Conservation (phyloP, 1,284 basidiomycete species). For the Pseudozyma tsukubaensis region DNA sequence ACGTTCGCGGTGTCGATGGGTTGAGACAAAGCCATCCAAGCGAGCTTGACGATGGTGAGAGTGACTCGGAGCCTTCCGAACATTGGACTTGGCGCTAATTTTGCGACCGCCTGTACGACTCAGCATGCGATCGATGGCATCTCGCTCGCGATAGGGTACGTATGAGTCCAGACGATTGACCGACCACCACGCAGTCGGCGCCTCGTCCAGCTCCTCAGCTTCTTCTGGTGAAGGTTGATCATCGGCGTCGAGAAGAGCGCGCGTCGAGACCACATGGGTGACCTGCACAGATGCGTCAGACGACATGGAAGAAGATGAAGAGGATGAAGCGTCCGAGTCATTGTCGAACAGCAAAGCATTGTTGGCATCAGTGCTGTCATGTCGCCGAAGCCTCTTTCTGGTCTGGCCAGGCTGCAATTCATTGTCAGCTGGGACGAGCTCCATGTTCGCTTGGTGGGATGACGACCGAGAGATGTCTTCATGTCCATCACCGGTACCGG, state of each 20-base stretch:
- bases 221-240: slow-evolving; percentile 1
- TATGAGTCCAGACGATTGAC: slow-evolving; percentile 23
- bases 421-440: slow-evolving; percentile 12
- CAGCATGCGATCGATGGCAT: slow-evolving; percentile 64
- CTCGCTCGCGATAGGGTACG: slow-evolving; percentile 31
- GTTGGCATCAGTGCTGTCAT: slow-evolving; percentile 25
- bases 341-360: slow-evolving; percentile 43
- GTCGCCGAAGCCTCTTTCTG: slow-evolving; percentile 40
- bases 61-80: neutral
- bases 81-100: slow-evolving; percentile 4
- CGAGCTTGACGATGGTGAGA: slow-evolving; percentile 25
- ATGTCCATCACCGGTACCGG: neutral
- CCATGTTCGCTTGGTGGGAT: neutral
- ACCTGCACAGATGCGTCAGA: slow-evolving; percentile 13
- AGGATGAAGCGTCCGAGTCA: slow-evolving; percentile 42
- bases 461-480: too few relatives aligned
- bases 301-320: slow-evolving; percentile 16
- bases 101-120: slow-evolving; percentile 41
- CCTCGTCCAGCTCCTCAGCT: slow-evolving; percentile 24
- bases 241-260: neutral
- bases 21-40: slow-evolving; percentile 32
- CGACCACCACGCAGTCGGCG: slow-evolving; percentile 39
- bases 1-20: slow-evolving; percentile 12
- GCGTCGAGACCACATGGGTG: too few relatives aligned
- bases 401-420: slow-evolving; percentile 54